Evolutionary conservation across 2,329 filamentous ascomycete species (phyloP), one percentile per base, ranked within the genome.

Genomic region (Neopestalotiopsis sp.): DNA sequence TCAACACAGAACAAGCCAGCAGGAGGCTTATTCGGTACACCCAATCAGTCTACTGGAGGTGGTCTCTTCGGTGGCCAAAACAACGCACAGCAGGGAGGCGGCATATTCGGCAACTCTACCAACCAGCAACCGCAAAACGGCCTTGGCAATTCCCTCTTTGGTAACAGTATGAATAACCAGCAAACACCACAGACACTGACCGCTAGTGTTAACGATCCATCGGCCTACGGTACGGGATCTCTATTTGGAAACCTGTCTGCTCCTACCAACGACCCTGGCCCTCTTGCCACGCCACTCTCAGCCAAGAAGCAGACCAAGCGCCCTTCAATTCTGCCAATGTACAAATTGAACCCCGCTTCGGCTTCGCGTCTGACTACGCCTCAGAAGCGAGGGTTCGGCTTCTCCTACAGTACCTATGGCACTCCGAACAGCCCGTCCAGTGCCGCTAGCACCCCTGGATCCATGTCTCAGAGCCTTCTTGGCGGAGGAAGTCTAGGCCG

Each of bases 351-450:
- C 61, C 94, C 94, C 0, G 89, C 90, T 61, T 93, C 93, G 42
- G 91, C 93, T 9, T 92, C 92, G 28, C 92, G 94, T 62, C 91
- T 95, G 68, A 88, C 91, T 38, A 97, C 94, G 0, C 94, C 95
- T 0, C 93, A 94, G 74, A 95, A 94, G 82, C 89, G 92, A 68
- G 94, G 94, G 4, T 98, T 94, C 77, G 95, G 95, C 2, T 97
- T 98, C 79, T 94, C 92, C 1, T 98, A 98, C 81, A 97, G 94
- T 72, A 94, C 91, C 2, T 97, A 97, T 75, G 94, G 94, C 59
- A 95, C 92, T 1, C 94, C 95, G 5, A 90, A 85, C 68, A 93
- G 90, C 73, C 88, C 88, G 28, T 88, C 92, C 4, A 90, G 91
- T 76, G 86, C 84, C 49, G 84, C 88, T 58, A 94, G 91, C 78